Base-by-base conservation (phyloP, 2,329 filamentous ascomycete genomes). In the Phaeosphaeriaceae sp. region DNA sequence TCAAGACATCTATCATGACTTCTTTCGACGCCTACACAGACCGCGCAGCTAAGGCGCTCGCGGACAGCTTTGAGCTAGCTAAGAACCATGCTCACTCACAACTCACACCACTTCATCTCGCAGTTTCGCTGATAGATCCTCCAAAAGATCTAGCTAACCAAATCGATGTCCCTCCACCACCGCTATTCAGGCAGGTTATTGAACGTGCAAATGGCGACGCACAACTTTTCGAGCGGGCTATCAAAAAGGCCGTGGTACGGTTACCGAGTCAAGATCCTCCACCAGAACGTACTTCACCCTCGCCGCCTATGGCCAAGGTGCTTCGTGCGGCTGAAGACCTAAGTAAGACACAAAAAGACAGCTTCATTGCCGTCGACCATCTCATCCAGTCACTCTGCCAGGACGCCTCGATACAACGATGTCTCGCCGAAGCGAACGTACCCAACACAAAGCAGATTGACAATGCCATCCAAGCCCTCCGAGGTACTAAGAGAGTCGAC, bases 341-440 rank as follows among this genome's bases (percentile, higher is more conserved):
- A 46, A 93, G 95, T 64, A 96, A 95, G 77, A 92, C 92, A n/a
- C 94, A 99, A 67, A 97, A 97, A 67, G 94, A 99, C 72, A 90
- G 86, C 58, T 99, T 87, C 74, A 90, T 99, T 58, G 94, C 93
- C 33, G 87, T 97, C 51, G 94, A 97, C 74, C 94, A 99, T 72
- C 82, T 99, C 42, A 97, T 99, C 67, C 87, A 87, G 55, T 87
- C 90, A 1, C 80, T 97, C 17, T 84, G 87, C 11, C 92, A 97
- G 65, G 94, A 99, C 63, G 58, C 81, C 6, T 79, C 83, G 35
- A 86, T 97, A 46, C 87, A 94, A 72, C 77, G 78, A 40, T 85
- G 86, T 43, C 79, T 99, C 44, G 88, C 86, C 61, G 93, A 97
- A 60, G 83, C 91, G 59, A 97, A 96, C 70, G 84, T 99, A 33